Base-by-base conservation (phyloP, 768 basidiomycete genomes). In the Russula earlei region DNA sequence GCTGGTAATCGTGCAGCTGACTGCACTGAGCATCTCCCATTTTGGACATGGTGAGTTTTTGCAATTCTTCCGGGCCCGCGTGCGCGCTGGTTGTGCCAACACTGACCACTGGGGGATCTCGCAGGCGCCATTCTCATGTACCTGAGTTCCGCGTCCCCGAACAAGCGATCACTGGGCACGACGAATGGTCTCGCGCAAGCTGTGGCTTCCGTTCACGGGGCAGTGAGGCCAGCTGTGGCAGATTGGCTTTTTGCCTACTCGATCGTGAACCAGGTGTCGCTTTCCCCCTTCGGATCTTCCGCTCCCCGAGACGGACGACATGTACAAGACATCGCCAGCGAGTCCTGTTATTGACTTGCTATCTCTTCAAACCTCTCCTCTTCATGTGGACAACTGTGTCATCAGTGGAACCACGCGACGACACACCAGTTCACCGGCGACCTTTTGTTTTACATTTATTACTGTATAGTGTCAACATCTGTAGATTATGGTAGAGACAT, bases 51-150 rank as follows among this genome's bases (percentile, higher is more conserved):
- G 52, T 53, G 24, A 27, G 43, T 53, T 15, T 17, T 42, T 17
- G 34, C 3, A 15, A 14, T 4, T 36, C 34, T 36, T 36, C 12
- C 14, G n/a, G 7, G 8, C 4, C 10, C 12, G 34, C 34, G 34
- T 14, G 12, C n/a, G n/a, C n/a, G n/a, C n/a, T n/a, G n/a, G n/a
- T n/a, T n/a, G 12, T 9, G 12, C 15, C 10, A 14, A n/a, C 34
- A 14, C 34, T 36, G 34, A 36, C 14, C 34, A 36, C 34, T 4
- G 11, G 4, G 10, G 34, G 34, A 0, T 36, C 34, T 19, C n/a
- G 10, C 45, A 85, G 85, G 84, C 27, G 79, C 83, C 45, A 68
- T 86, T 19, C 85, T 85, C 66, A 84, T 87, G 54, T 84, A 80
- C 59, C 81, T 88, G 53, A 74, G 77, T 5, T 78, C 78, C 6